Evolutionary conservation across 2,329 filamentous ascomycete genomes (phyloP), one percentile per base, ranked within the genome.

Genomic region (Laburnicola sp.): DNA sequence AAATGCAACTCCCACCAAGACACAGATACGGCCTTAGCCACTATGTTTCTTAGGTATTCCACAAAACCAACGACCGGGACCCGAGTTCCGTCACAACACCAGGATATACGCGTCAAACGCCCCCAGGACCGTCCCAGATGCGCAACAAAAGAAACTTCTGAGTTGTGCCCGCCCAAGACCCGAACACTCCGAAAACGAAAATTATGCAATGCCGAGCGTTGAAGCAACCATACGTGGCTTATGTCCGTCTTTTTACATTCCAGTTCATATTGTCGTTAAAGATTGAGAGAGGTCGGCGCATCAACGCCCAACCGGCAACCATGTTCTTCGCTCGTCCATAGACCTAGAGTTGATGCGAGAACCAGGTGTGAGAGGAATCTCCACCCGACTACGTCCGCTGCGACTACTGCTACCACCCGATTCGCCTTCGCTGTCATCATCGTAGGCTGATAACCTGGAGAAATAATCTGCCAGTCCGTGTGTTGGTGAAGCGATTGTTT

Each of bases 401-500:
- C 63, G 61, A 26, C 73, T 73, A 25, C 56, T 37, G 59, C 23
- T 75, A 9, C 16, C 71, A 30, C 78, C 78, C 30, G 81, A 80
- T 45, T 82, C 81, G 6, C 62, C 68, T 34, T 82, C 80, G 36
- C 77, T 78, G 36, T 90, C 86, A 49, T 89, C 87, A 49, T 79
- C 76, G 53, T 80, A 80, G 3, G 76, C 82, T 0, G 88, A 88
- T 34, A 96, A 75, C 1, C 92, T 84, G 0, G 86, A 79, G 69
- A 97, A 97, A 71, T 97, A 97, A 65, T 96, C 92, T 1, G 91
- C 88, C 40, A 96, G 72, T 0, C 83, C 83, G 9, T 71, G 86
- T 74, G 76, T 91, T 72, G 69, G 90, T 11, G 87, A 88, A 1
- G 94, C 84, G 32, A 95, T 88, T 3, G 81, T 79, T 52, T 93